These are phyloP conservation scores for Tolypocladium inflatum DNA, from an alignment of 2,329 filamentous ascomycete species.

Conservation along the genomic window DNA sequence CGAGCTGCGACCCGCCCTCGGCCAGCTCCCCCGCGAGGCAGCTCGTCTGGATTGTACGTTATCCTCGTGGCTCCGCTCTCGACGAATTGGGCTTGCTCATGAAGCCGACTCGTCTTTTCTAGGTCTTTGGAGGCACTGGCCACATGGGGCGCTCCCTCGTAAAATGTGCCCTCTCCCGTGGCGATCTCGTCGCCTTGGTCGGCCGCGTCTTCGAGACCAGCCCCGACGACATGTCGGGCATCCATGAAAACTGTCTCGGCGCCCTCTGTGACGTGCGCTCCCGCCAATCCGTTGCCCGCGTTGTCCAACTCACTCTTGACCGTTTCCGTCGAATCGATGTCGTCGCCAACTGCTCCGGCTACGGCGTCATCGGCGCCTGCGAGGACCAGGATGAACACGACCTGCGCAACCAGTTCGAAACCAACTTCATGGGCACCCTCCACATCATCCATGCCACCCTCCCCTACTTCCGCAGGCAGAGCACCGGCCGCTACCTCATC, in stretches of 20 bases:
- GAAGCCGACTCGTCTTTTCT: constrained; percentile 2
- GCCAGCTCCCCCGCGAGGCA: constrained; percentile 60
- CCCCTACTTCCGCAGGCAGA: constrained; percentile 74
- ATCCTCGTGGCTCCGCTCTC: not conserved
- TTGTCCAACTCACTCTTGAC: constrained; percentile 59
- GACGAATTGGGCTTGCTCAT: constrained; percentile 2
- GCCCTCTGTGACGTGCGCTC: constrained; percentile 86
- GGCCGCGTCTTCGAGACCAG: constrained; percentile 74
- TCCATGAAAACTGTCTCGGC: constrained; percentile 65
- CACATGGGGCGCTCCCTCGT: constrained; percentile 91
- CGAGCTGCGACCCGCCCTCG: constrained; percentile 78
- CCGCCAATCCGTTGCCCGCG: constrained; percentile 63
- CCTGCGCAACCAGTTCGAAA: constrained; percentile 91
- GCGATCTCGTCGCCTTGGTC: constrained; percentile 78
- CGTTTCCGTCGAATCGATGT: constrained; percentile 79
- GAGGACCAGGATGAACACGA: constrained; percentile 97
- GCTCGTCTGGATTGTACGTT: constrained; percentile 78
- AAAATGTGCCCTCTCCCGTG: constrained; percentile 68
- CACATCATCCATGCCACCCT: constrained; percentile 86
- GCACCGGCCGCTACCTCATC: constrained; percentile 76
- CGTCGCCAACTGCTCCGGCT: constrained; percentile 88
- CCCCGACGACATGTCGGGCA: constrained; percentile 60
- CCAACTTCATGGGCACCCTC: constrained; percentile 91
- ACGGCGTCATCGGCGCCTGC: constrained; percentile 89
- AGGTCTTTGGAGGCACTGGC: constrained; percentile 94